Conservation (phyloP, 169 alveolate genomes). For the Babesia sp. region DNA sequence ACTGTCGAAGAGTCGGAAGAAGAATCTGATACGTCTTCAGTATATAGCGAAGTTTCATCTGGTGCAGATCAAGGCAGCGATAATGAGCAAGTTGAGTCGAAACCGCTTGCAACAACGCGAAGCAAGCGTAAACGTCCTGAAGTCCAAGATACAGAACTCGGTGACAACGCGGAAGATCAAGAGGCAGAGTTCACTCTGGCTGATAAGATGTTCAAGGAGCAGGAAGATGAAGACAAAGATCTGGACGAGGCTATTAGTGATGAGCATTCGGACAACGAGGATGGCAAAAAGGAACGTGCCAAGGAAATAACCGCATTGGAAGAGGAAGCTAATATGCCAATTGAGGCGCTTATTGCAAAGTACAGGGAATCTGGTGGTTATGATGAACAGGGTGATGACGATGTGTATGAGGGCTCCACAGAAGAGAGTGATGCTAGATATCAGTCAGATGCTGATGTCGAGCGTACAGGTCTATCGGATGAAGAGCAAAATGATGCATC, state of each 20-base stretch:
- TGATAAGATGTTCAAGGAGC: slow-evolving; percentile 25
- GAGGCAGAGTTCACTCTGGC: slow-evolving; percentile 48
- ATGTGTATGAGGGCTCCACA: background rate
- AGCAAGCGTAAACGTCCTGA: background rate
- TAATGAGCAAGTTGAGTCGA: slow-evolving; percentile 2
- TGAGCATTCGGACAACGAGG: slow-evolving; percentile 26
- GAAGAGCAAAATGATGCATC: slow-evolving; percentile 13
- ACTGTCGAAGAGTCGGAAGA: background rate
- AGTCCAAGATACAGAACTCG: background rate
- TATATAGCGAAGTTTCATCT: slow-evolving; percentile 5
- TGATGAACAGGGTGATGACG: slow-evolving; percentile 20
- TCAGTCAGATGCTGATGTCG: background rate
- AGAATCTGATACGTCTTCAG: slow-evolving; percentile 36
- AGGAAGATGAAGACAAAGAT: slow-evolving; percentile 59
- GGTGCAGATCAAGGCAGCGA: slow-evolving; percentile 18
- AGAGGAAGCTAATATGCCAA: slow-evolving; percentile 53
- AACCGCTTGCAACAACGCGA: slow-evolving; percentile 2
- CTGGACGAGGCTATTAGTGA: slow-evolving; percentile 58
- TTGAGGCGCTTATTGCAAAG: slow-evolving; percentile 45
- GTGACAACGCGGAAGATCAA: slow-evolving; percentile 6
- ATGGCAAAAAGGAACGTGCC: slow-evolving; percentile 25
- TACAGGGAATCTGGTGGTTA: slow-evolving; percentile 18
- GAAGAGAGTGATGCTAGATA: background rate
- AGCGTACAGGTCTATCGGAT: background rate
- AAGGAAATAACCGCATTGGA: slow-evolving; percentile 44